Evolutionary conservation across 352 stramenopile genomes (phyloP).

Genomic region (Phytopythium oedochilum): DNA sequence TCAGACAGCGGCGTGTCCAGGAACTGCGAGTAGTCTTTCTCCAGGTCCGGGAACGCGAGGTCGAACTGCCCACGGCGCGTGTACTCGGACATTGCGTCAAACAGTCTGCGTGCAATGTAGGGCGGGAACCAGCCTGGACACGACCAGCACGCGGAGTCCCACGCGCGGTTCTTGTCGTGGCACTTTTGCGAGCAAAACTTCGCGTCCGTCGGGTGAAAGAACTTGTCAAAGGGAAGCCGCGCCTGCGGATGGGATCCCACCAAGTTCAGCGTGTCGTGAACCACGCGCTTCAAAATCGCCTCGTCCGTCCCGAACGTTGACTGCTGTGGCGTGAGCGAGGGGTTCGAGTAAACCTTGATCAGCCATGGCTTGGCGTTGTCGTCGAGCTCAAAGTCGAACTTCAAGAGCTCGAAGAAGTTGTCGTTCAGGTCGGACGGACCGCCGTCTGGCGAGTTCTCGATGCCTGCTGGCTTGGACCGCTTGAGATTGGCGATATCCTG

Average conservation of each 20-base stretch:
- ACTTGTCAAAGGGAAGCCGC: constrained; percentile 50
- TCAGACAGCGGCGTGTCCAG: constrained; percentile 50
- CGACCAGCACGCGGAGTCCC: constrained; percentile 71
- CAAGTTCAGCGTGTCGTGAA: constrained; percentile 67
- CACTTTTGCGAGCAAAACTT: constrained; percentile 66
- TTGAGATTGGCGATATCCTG: constrained; percentile 39
- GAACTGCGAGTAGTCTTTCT: constrained; percentile 53
- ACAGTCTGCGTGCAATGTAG: constrained; percentile 50
- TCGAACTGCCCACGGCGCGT: constrained; percentile 63
- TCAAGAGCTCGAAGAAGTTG: constrained; percentile 94
- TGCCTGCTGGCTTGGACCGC: constrained; percentile 8
- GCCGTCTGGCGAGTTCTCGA: constrained; percentile 14
- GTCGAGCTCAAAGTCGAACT: constrained; percentile 96
- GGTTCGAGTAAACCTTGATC: constrained; percentile 80
- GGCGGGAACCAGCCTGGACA: constrained; percentile 72
- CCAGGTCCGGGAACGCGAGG: constrained; percentile 59
- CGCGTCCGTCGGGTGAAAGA: constrained; percentile 36
- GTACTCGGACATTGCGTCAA: constrained; percentile 54
- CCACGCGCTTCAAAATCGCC: constrained; percentile 53
- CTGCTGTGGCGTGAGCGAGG: constrained; percentile 42
- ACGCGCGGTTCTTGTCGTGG: constrained; percentile 44
- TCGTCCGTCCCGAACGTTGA: constrained; percentile 64
- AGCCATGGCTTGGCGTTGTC: constrained; percentile 93
- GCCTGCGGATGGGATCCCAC: constrained; percentile 64
- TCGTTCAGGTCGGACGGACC: constrained; percentile 34